A percentile compares a stretch with the other conserved stretches of the same genome.
phyloP scores from a whole-genome alignment of 1,284 basidiomycete genomes.

The Cutaneotrichosporon sp. region DNA sequence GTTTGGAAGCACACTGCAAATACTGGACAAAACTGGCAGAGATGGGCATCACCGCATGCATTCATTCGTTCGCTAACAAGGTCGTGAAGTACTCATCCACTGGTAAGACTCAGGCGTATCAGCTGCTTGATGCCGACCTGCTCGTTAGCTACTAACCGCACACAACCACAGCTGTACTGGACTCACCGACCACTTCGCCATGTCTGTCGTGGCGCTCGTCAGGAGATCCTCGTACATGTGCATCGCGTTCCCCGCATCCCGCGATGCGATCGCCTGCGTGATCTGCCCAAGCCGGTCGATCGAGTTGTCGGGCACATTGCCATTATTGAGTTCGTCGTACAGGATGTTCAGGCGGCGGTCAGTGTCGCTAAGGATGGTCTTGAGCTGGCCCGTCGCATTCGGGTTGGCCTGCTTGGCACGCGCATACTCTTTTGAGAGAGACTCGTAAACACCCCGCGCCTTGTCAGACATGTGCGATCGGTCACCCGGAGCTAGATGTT shows the following conservation, averaged over 20 bases:
- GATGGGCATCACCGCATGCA: background rate
- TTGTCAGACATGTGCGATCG: constrained; percentile 79
- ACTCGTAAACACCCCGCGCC: constrained; percentile 62
- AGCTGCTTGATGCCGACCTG: constrained; percentile 73
- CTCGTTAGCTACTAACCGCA: no score
- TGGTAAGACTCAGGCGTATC: constrained; percentile 32
- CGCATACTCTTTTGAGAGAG: constrained; percentile 61
- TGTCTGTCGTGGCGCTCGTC: constrained; percentile 71
- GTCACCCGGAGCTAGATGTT: constrained; percentile 70
- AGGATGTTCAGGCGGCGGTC: constrained; percentile 80
- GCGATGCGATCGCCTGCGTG: constrained; percentile 65
- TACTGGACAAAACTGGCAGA: no score
- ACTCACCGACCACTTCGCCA: constrained; percentile 70
- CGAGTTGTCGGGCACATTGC: constrained; percentile 67
- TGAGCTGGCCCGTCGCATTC: constrained; percentile 56
- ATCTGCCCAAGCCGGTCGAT: constrained; percentile 65
- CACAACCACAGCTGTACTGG: constrained; percentile 1
- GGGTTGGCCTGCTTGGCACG: constrained; percentile 60
- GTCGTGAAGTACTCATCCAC: background rate
- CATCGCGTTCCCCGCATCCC: constrained; percentile 65
- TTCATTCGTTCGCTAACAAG: constrained; percentile 8
- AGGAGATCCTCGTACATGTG: constrained; percentile 73
- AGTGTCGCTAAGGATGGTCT: constrained; percentile 78
- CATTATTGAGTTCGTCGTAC: constrained; percentile 89
- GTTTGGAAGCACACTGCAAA: no score